Base-by-base conservation (phyloP, 2,329 filamentous ascomycete genomes). In the Neurospora sp. region DNA sequence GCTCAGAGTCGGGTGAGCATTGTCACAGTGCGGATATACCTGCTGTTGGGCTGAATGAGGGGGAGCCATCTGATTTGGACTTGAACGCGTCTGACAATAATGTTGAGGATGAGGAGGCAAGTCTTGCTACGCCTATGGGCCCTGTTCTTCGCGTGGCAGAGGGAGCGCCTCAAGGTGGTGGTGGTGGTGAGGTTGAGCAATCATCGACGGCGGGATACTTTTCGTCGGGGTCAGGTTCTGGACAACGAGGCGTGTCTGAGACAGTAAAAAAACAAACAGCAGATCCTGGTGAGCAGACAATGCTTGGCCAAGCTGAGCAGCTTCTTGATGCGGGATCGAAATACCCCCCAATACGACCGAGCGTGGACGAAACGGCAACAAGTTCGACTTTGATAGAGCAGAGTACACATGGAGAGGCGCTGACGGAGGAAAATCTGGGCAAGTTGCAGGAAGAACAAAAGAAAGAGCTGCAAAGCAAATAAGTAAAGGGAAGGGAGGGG, bases 381-480 rank as follows among this genome's bases (percentile, higher is more conserved):
- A 77, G 72, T 67, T 76, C n/a, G 72, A 75, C n/a, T 70, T 74
- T 40, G 75, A 70, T 1, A 67, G 66, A 19, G 46, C 12, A 17
- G 15, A 62, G 52, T 3, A 40, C 72, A 6, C 69, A 72, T 15
- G 70, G 74, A 8, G 72, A 74, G 39, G 70, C 74, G 17, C 69
- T 77, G 43, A 77, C 76, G 1, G 72, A 75, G 68, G 75, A 74
- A 46, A 77, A 77, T 67, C 71, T 77, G 17, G 72, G 71, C 17
- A 74, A 71, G 67, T 71, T 76, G n/a, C 70, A 73, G 46, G 57
- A 72, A 66, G 73, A 73, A 66, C 68, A 70, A n/a, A 43, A 39
- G 4, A 67, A 52, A 19, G 28, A 62, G 23, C 15, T 62, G 52
- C 28, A 62, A 62, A 62, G 52, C 23, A 62, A 10, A 62, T 33